Base-by-base conservation (phyloP, 495 filamentous ascomycete genomes). In the Trichoderma erinaceum region DNA sequence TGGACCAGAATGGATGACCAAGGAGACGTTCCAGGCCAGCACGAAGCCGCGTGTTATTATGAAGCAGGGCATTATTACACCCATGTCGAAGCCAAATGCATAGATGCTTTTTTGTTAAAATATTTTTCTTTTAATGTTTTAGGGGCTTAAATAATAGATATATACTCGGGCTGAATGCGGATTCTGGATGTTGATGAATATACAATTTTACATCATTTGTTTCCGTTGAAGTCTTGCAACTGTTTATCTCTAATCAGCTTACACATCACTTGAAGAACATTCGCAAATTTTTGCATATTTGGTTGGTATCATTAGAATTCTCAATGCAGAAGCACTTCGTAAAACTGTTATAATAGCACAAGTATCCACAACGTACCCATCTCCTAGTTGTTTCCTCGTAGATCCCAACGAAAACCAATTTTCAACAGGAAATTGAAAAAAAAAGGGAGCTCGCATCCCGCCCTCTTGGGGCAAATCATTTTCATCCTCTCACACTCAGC, bases 1-100 rank as follows among this genome's bases (percentile, higher is more conserved):
- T 38, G 96, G 96, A 10, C 92, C 91, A 1, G 96, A 99, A 78
- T 97, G 93, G 92, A 85, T 86, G 70, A 97, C 95, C 16, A 98
- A 97, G 84, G 86, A 91, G 77, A 92, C 90, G 18, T 94, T 96
- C 82, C 93, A 97, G 79, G 84, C 87, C 67, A 81, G 86, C 46
- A 97, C 93, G 71, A 97, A 94, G 85, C 96, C 95, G 50, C 87
- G 93, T 73, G 84, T 99, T 65, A 84, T 97, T 78, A 78, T 98
- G 78, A 97, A 97, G 82, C 91, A 92, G 79, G 95, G 95, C 38
- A 83, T 98, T 70, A 93, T 97, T 78, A 86, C 86, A 76, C 90
- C 95, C 43, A 92, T 99, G 86, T 83, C 86, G 67, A 94, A 90
- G 79, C 93, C 92, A 16, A 83, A 87, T 75, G 68, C 86, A 23